Conservation (phyloP, 1,284 basidiomycete genomes). For the Ganoderma sinense region DNA sequence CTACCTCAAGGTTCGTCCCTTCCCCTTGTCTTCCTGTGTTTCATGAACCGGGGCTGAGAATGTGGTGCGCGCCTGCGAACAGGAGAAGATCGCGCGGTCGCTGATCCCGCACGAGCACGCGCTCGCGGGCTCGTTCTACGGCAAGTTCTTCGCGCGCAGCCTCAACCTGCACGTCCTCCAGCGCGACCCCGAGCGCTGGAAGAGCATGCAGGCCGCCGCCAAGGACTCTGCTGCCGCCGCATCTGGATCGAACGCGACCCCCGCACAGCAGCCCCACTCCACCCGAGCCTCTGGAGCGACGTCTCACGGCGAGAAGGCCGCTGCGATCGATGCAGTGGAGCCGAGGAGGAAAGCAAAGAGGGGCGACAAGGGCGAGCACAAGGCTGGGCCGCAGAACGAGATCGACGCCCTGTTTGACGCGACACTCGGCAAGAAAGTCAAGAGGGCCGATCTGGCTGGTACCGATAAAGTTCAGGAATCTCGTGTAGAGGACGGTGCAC, state of each 20-base stretch:
- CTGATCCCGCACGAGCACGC: slow-evolving; percentile 74
- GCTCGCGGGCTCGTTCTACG: slow-evolving; percentile 81
- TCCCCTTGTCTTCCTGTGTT: background rate
- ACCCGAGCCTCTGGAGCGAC: too few relatives aligned
- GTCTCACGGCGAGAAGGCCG: too few relatives aligned
- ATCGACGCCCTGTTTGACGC: slow-evolving; percentile 76
- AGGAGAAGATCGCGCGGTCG: slow-evolving; percentile 92
- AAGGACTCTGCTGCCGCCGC: slow-evolving; percentile 14
- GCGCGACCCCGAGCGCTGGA: slow-evolving; percentile 86
- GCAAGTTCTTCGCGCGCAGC: slow-evolving; percentile 85
- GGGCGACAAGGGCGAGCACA: slow-evolving; percentile 31
- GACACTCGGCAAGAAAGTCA: slow-evolving; percentile 62
- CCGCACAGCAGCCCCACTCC: background rate
- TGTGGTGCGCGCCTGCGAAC: background rate
- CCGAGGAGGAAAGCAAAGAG: background rate
- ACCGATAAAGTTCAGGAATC: background rate
- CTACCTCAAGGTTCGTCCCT: slow-evolving; percentile 79
- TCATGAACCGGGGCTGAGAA: background rate
- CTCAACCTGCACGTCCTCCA: slow-evolving; percentile 83
- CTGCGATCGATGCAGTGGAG: background rate
- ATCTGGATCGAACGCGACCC: background rate
- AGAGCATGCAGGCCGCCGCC: slow-evolving; percentile 56
- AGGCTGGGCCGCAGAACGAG: slow-evolving; percentile 55
- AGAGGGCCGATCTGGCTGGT: slow-evolving; percentile 52
- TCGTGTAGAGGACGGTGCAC: background rate